Base-by-base conservation (phyloP, 164 flowering plant species). In the Magnolia changhungtana region DNA sequence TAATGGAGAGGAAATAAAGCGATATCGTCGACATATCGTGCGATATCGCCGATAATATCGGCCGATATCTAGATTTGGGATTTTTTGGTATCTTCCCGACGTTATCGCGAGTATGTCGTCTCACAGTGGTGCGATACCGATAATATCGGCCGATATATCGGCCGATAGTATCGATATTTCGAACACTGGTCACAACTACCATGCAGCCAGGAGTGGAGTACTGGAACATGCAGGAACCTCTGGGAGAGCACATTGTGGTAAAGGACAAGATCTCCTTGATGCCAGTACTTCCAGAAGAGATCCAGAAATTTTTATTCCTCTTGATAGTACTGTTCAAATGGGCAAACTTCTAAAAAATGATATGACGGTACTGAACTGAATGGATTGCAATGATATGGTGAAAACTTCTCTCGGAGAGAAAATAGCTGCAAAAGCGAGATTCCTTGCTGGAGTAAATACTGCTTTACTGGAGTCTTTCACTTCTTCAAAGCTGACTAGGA, bases 401-500 rank as follows among this genome's bases (percentile, higher is more conserved):
- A 29, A 3, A 20, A 70, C 58, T 45, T 58, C 65, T 58, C 16
- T 49, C 55, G 80, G 21, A 71, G 77, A 76, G 50, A 65, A 66
- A 59, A 64, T 13, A 71, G 64, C 65, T 59, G 74, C 58, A 29
- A 66, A 68, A 72, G 49, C 50, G 80, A 76, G 69, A 63, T n/a
- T 7, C 20, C 77, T 72, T 27, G 58, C 13, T 24, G 18, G 61
- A 16, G 61, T 55, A 11, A 11, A 16, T 55, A 66, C 31, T 72
- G 20, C 72, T 74, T 70, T 74, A 67, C 73, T 31, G 69, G 74
- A 72, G 37, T 72, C 5, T 67, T 72, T 29, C 49, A n/a, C 61
- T 74, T 58, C 50, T 31, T 71, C 29, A 73, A 76, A 49, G 82
- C 73, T 68, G 19, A 55, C 65, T 59, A 64, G 63, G 66, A 74